Base-by-base conservation (phyloP, 75 land plant genomes). In the Selaginella tamariscina region DNA sequence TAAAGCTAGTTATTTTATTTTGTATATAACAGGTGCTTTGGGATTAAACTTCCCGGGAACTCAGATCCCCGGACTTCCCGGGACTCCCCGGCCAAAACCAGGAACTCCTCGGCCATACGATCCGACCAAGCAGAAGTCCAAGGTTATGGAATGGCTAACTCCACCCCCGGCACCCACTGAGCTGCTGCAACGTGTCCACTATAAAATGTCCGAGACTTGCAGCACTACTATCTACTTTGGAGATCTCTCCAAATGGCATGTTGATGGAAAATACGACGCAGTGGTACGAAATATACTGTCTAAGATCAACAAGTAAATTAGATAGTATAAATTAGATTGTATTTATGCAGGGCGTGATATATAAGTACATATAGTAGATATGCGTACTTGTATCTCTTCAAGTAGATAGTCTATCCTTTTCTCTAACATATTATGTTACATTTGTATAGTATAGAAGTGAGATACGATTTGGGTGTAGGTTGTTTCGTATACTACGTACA, bases 41-140 rank as follows among this genome's bases (percentile, higher is more conserved):
- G 49, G 49, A 39, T 15, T 39, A 5, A 39, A 39, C 49, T 39
- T 39, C 15, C 49, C 49, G 49, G 49, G 49, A 15, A 39, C 49
- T 5, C 49, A 39, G 49, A 39, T 39, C 15, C 49, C 49, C 15
- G 49, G 49, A 15, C 49, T 39, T 39, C 49, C 49, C 5, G 49
- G 49, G 15, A 39, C 49, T 39, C 49, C 49, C 11, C 49, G 49
- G 49, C 49, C 49, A 39, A 39, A 39, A 15, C 49, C 49, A 39
- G 49, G 49, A 39, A 39, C 49, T 39, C 49, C 49, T 5, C 5
- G 49, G 49, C 49, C 49, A 5, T 39, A 39, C 49, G 49, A 39
- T 39, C 49, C 49, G 49, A 39, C 49, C 49, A 39, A 39, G 49
- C 49, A 39, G 49, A 39, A 39, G 49, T 39, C 49, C 49, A 39